Base-by-base conservation (phyloP, 2,329 filamentous ascomycete genomes). In the Cercospora citrullina region DNA sequence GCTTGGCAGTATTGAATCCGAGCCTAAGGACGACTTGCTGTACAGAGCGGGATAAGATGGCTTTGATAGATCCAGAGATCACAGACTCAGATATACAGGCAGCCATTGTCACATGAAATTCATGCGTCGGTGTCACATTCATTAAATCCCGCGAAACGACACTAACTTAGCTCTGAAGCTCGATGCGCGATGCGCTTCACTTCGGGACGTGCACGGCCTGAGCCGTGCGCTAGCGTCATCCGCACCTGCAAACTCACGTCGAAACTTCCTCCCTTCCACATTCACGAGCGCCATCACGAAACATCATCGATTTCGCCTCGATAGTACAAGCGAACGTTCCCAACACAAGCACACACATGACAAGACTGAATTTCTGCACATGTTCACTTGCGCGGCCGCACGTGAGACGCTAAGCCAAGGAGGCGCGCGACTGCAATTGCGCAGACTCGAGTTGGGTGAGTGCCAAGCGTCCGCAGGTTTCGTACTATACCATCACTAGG, bases 171-270 rank as follows among this genome's bases (percentile, higher is more conserved):
- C 9, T 53, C 48, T 53, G 48, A 53, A 53, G 48, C 48, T 53
- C 23, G 28, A 58, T 30, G 23, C 59, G 33, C 33, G 57, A 60
- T 39, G 18, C 36, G 33, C 33, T 61, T 61, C 59, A 61, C 59
- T 61, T 45, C n/a, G 59, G 45, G 45, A 23, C 12, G 59, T 58
- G 26, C 53, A 58, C 53, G 53, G 53, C 21, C 53, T 58, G 53
- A 58, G 26, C 53, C 53, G 53, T 48, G 62, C 51, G 31, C 33
- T 64, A 57, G 62, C 48, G 61, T 63, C 48, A 55, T 58, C 26
- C 62, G 18, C 30, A 63, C 61, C 61, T 63, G 61, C 31, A 55
- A 57, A 55, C 48, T 55, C 48, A 64, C 62, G 31, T 64, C n/a
- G 48, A 57, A 58, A 64, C 62, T 64, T 64, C 61, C 48, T 63